Base-by-base conservation (phyloP, 306 rosid species). In the Vachellia collinsii region DNA sequence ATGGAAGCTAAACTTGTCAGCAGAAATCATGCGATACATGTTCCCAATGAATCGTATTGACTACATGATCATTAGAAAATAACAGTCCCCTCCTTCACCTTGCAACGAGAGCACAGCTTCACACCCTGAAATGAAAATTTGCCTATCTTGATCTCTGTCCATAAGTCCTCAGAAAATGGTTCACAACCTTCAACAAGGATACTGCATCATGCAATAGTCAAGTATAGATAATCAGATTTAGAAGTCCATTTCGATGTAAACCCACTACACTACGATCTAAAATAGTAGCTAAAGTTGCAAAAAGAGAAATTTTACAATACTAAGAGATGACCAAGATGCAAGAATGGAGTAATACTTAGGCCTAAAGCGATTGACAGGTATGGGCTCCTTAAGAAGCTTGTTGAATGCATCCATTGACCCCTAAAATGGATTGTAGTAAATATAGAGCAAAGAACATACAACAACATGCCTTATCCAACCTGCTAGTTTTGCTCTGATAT, bases 101-200 rank as follows among this genome's bases (percentile, higher is more conserved):
- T 93, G 81, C 99, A 94, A 73, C 97, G 97, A 79, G 85, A 64
- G 79, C 97, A 91, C 41, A 94, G 80, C 84, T 90, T 94, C 83
- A 90, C 97, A 20, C 97, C 97, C 66, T 77, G 87, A 90, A 94
- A 94, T 59, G 76, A 80, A 82, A 85, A 83, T 54, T 81, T 83
- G 83, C 80, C 54, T 79, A 94, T 94, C 82, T 62, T 80, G 81
- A 94, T 88, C 72, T 93, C 93, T 19, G 86, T 87, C 97, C 97
- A 94, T 11, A 93, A 36, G 86, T 94, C 99, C 84, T 94, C 99
- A 25, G 97, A 82, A 88, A 76, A 90, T 69, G 99, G 92, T 77
- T 87, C 92, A 75, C 91, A 84, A 5, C 97, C 97, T 77, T 85
- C 85, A 70, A 94, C 92, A 50, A 94, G 84, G 82, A 94, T 87